Percentiles rank a stretch among this genome's conserved stretches.
phyloP scores from a whole-genome alignment of 2,329 filamentous ascomycete species.

The Penicillium hordei region DNA sequence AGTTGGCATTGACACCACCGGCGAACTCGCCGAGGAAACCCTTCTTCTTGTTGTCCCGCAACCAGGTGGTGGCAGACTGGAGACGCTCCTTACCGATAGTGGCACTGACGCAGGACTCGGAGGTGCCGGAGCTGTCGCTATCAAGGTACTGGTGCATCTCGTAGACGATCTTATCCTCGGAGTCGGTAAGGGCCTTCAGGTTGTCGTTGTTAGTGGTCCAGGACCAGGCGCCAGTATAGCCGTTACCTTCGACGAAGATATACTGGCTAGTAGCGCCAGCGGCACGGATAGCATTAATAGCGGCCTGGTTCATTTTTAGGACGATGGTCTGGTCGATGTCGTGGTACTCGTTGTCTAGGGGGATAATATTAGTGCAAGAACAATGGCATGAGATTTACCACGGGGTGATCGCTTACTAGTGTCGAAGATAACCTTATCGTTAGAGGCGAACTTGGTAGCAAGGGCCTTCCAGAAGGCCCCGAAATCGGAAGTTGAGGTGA shows the following conservation, averaged over 20 bases:
- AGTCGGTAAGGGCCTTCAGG: slow-evolving; percentile 52
- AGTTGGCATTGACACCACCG: slow-evolving; percentile 46
- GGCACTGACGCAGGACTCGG: slow-evolving; percentile 46
- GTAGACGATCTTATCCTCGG: slow-evolving; percentile 15
- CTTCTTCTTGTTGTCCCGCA: slow-evolving; percentile 55
- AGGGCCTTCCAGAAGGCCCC: slow-evolving; percentile 58
- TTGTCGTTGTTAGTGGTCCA: slow-evolving; percentile 49
- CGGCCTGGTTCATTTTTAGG: slow-evolving; percentile 62
- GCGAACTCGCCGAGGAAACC: slow-evolving; percentile 60
- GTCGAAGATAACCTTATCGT: slow-evolving; percentile 61
- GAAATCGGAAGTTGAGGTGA: slow-evolving; percentile 56
- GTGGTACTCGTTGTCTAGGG: slow-evolving; percentile 62
- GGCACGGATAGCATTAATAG: slow-evolving; percentile 61
- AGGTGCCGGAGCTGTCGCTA: no score
- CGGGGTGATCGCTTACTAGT: slow-evolving; percentile 43
- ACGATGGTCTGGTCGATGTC: slow-evolving; percentile 62
- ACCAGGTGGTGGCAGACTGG: slow-evolving; percentile 45
- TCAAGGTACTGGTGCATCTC: no score
- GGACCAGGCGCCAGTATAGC: slow-evolving; percentile 49
- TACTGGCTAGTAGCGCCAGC: slow-evolving; percentile 58
- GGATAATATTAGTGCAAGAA: background rate
- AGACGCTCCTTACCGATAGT: slow-evolving; percentile 57
- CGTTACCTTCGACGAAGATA: slow-evolving; percentile 60
- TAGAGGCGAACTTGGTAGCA: slow-evolving; percentile 54
- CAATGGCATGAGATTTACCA: background rate